Percentiles rank a stretch among this genome's conserved stretches.
phyloP scores from a whole-genome alignment of 371 early-diverging fungal genomes.

The Mucor plumbeus region DNA sequence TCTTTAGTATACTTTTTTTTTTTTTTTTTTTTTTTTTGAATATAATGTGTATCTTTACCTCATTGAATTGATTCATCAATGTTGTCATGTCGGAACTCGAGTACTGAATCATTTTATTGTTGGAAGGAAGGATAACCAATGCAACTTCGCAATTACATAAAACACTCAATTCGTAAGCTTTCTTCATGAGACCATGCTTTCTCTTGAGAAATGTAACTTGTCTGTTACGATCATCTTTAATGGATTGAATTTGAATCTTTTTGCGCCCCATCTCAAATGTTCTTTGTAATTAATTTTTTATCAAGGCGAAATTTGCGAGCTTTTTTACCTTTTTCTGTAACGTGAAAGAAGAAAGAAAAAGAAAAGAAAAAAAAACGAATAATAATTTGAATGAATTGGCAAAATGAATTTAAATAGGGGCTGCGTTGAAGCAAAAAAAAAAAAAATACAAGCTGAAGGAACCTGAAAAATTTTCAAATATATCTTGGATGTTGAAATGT shows the following conservation, averaged over 20 bases:
- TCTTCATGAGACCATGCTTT: constrained; percentile 99
- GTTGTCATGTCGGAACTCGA: constrained; percentile 80
- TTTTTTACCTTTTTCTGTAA: not conserved
- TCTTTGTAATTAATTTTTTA: too few relatives aligned
- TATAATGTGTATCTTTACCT: constrained; percentile 7
- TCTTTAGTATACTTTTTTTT: not conserved
- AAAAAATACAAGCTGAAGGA: not conserved
- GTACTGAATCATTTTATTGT: constrained; percentile 92
- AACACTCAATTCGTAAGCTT: constrained; percentile 97
- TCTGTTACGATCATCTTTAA: constrained; percentile 93
- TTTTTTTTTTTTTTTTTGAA: not conserved
- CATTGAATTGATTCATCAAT: constrained; percentile 14
- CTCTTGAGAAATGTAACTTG: constrained; percentile 96
- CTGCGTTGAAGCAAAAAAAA: too few relatives aligned
- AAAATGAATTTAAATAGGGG: not conserved
- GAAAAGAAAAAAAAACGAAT: not conserved
- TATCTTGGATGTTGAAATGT: not conserved
- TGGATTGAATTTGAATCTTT: constrained; percentile 96
- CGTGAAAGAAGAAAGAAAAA: not conserved
- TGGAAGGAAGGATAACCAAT: constrained; percentile 85
- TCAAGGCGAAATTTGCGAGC: not conserved
- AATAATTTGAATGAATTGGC: not conserved
- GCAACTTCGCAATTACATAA: constrained; percentile 98
- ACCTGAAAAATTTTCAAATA: not conserved
- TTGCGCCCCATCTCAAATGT: constrained; percentile 83